A percentile compares a stretch with the other conserved stretches of the same genome.
Conservation (phyloP, 2,329 filamentous ascomycete genomes). For the Mycosphaerella arachidis region DNA sequence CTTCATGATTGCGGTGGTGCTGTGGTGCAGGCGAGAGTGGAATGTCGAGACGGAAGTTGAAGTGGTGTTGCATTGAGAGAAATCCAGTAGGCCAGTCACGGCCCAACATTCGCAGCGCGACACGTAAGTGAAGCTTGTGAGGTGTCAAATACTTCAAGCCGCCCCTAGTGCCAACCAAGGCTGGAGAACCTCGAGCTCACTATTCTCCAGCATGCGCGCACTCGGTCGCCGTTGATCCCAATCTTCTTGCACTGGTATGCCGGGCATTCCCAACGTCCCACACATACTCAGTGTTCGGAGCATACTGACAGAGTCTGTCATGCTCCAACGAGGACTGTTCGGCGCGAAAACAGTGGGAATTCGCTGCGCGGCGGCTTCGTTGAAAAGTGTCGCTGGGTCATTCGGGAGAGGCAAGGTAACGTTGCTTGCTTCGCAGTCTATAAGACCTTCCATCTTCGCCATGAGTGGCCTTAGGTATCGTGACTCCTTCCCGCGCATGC, state of each 20-base stretch:
- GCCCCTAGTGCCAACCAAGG: conserved; percentile 15
- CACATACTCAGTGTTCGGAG: conserved; percentile 28
- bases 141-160: neutral
- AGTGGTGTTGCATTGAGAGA: neutral
- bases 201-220: conserved; percentile 15
- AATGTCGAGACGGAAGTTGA: neutral
- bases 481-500: conserved; percentile 34
- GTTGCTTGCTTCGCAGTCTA: conserved; percentile 25
- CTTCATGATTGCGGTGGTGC: neutral
- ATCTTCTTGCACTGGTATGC: conserved; percentile 17
- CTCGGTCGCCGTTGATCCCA: conserved; percentile 17
- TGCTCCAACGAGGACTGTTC: conserved; percentile 18
- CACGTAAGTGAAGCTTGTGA: neutral
- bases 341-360: conserved; percentile 8
- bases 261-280: conserved; percentile 28
- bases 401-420: conserved; percentile 21
- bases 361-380: conserved; percentile 2
- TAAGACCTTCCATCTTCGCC: conserved; percentile 30
- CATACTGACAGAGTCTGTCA: conserved; percentile 30
- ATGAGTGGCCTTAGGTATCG: conserved; percentile 34
- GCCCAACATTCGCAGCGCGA: neutral
- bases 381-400: conserved; percentile 10
- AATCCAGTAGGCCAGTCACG: neutral
- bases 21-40: neutral
- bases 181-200: conserved; percentile 19